phyloP scores from a whole-genome alignment of 1,139 yeast genomes.

The Hanseniaspora gamundiae region DNA sequence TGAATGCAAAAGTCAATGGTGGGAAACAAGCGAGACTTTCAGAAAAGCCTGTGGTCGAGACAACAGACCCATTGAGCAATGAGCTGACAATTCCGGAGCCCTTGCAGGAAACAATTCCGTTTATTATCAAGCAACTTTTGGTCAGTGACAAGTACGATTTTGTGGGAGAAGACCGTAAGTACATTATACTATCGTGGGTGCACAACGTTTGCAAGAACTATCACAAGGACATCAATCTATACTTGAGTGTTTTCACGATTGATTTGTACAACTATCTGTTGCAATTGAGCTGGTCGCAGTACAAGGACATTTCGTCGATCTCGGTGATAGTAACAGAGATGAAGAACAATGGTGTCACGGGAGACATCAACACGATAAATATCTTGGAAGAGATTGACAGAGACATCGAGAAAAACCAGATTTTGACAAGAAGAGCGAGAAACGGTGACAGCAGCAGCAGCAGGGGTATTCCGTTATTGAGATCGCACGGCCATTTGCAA shows the following conservation, averaged over 20 bases:
- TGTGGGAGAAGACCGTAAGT: slow-evolving; percentile 16
- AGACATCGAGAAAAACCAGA: slow-evolving; percentile 9
- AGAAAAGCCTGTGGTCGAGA: slow-evolving; percentile 5
- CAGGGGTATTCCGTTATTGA: not conserved
- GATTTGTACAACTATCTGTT: slow-evolving; percentile 22
- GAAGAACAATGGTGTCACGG: slow-evolving; percentile 22
- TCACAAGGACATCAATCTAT: slow-evolving; percentile 15
- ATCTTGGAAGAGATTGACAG: slow-evolving; percentile 14
- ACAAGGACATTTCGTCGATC: slow-evolving; percentile 15
- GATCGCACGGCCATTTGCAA: not conserved
- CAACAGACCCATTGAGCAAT: not conserved
- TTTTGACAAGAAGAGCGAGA: not conserved
- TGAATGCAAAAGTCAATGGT: too few relatives aligned
- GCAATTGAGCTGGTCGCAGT: slow-evolving; percentile 20
- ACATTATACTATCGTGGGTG: slow-evolving; percentile 16
- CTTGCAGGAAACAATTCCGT: slow-evolving; percentile 18
- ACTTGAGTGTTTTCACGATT: slow-evolving; percentile 20
- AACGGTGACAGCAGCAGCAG: not conserved
- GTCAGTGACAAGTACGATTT: slow-evolving; percentile 11
- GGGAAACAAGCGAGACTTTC: too few relatives aligned
- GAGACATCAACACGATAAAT: slow-evolving; percentile 21
- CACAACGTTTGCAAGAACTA: slow-evolving; percentile 18
- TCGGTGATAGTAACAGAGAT: slow-evolving; percentile 18
- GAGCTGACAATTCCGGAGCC: slow-evolving; percentile 18
- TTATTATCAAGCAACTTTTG: slow-evolving; percentile 14